Conservation (phyloP, 768 basidiomycete genomes). For the Kwoniella heveanensis region DNA sequence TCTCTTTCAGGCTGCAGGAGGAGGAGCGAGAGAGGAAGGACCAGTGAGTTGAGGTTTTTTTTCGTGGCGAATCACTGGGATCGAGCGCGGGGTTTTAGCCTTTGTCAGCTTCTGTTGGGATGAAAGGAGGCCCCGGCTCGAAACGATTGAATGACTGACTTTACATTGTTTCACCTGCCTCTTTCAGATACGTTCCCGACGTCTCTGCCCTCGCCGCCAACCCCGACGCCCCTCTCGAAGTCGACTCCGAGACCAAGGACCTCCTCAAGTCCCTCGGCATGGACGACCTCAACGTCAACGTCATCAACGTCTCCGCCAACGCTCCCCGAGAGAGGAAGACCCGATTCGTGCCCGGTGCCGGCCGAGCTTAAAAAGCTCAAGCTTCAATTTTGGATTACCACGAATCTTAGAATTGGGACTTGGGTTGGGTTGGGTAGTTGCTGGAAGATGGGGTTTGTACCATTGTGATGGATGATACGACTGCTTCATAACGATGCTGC, state of each 20-base stretch:
- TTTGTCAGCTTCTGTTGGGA: no score
- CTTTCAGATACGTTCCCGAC: slow-evolving; percentile 71
- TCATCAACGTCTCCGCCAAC: slow-evolving; percentile 65
- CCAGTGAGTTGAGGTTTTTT: slow-evolving; percentile 65
- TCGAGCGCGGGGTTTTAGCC: no score
- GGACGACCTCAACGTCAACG: slow-evolving; percentile 78
- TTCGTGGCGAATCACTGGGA: no score
- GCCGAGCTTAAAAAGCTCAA: slow-evolving; percentile 33
- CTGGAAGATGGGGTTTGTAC: slow-evolving; percentile 11
- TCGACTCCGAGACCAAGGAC: slow-evolving; percentile 93
- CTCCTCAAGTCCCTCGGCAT: slow-evolving; percentile 92
- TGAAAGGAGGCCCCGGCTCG: no score
- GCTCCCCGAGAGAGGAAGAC: slow-evolving; percentile 47
- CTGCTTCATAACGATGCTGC: neutral
- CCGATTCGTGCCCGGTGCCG: slow-evolving; percentile 50
- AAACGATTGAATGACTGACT: no score
- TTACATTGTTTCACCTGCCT: neutral
- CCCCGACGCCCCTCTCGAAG: slow-evolving; percentile 69
- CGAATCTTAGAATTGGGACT: neutral
- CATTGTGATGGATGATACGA: slow-evolving; percentile 19
- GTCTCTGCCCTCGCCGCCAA: slow-evolving; percentile 87
- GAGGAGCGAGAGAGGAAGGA: slow-evolving; percentile 99
- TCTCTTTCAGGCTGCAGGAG: slow-evolving; percentile 99
- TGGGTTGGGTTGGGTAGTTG: slow-evolving; percentile 1
- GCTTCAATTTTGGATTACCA: neutral